Evolutionary conservation across 2,329 filamentous ascomycete genomes (phyloP), one percentile per base, ranked within the genome.

Genomic region (Zymoseptoria brevis): DNA sequence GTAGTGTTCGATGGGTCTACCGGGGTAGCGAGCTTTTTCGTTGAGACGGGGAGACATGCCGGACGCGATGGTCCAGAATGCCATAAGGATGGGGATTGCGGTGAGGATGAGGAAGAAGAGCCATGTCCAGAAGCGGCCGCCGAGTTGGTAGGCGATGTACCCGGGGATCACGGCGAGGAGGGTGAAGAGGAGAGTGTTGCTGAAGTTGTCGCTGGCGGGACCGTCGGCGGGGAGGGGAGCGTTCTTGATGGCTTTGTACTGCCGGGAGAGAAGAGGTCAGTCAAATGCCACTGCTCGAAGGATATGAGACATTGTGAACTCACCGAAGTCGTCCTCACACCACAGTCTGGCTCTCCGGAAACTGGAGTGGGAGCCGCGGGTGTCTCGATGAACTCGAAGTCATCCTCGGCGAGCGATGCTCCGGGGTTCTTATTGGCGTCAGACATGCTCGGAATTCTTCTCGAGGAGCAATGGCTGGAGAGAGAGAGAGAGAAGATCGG

Each of bases 191-290:
- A 88, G 77, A 68, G 81, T 77, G 78, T 94, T 96, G 78, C 87
- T 92, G 85, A 97, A 99, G 76, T 80, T 86, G 67, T 96, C 90
- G 75, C 83, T 86, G 66, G 91, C 89, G 55, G 90, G 79, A 55
- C 85, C 89, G 75, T 99, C 94, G 66, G 92, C 93, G 45, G 94
- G 94, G 50, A 97, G 85, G 65, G 94, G 91, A 54, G 87, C 89
- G 84, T 97, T 97, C 74, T 95, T 89, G 78, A 97, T 97, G 62
- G 90, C 79, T 30, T 90, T 87, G 71, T 85, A 93, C 92, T 95
- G 49, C 22, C 45, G 11, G 55, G 54, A 24, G n/a, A 41, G 16
- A 26, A 5, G 13, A 19, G 21, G 19, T 19, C 19, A 48, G 16
- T 24, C 22, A 22, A 22, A 5, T 24, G 22, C 22, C 4, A 5